Evolutionary conservation across 768 basidiomycete genomes (phyloP).

Genomic region (Zangia roseola): DNA sequence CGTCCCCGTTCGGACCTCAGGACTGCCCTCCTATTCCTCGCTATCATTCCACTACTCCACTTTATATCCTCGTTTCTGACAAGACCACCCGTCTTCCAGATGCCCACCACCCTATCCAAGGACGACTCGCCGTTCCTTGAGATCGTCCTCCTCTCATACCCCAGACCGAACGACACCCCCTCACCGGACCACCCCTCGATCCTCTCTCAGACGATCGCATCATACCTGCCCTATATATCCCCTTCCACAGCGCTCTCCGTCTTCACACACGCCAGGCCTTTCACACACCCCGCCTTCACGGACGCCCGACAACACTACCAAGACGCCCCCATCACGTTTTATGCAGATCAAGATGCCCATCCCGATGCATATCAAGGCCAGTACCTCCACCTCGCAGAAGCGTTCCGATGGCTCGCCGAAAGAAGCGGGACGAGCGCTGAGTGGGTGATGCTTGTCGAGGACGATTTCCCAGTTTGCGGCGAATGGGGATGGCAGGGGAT

Average conservation of each 20-base stretch:
- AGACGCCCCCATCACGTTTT: slow-evolving; percentile 22
- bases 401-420: slow-evolving; percentile 36
- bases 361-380: slow-evolving; percentile 29
- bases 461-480: slow-evolving; percentile 44
- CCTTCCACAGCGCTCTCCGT: slow-evolving; percentile 33
- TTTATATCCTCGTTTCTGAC: slow-evolving; percentile 3
- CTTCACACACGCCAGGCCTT: slow-evolving; percentile 35
- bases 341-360: slow-evolving; percentile 32
- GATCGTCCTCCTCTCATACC: slow-evolving; percentile 41
- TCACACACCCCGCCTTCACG: slow-evolving; percentile 32
- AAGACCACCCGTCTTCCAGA: background rate
- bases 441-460: slow-evolving; percentile 45
- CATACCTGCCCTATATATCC: slow-evolving; percentile 36
- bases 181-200: slow-evolving; percentile 20
- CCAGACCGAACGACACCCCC: slow-evolving; percentile 34
- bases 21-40: slow-evolving; percentile 20
- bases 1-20: slow-evolving; percentile 15
- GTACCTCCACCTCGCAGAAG: slow-evolving; percentile 42
- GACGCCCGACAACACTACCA: slow-evolving; percentile 25
- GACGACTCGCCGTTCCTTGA: slow-evolving; percentile 34
- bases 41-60: slow-evolving; percentile 6
- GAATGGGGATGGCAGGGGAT: slow-evolving; percentile 36
- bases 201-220: slow-evolving; percentile 37
- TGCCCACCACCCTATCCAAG: slow-evolving; percentile 17
- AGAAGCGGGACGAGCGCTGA: slow-evolving; percentile 26